phyloP scores from a whole-genome alignment of 2,329 filamentous ascomycete species.

The Calonectria montana region DNA sequence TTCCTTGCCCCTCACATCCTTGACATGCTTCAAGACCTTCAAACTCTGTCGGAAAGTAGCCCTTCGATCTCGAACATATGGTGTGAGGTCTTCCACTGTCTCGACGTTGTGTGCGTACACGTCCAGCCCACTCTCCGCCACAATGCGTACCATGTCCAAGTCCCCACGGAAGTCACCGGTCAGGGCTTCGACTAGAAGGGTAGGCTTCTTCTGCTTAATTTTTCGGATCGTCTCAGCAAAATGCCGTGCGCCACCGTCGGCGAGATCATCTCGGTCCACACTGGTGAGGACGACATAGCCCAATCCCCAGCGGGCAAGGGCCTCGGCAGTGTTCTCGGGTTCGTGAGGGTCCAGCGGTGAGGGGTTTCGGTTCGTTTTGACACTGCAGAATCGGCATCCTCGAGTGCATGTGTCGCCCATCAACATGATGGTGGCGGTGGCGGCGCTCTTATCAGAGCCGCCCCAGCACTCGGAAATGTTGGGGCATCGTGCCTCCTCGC shows the following conservation, averaged over 20 bases:
- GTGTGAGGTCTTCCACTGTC: slow-evolving; percentile 91
- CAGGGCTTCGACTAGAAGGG: slow-evolving; percentile 83
- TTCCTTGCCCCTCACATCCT: slow-evolving; percentile 74
- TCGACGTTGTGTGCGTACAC: slow-evolving; percentile 98
- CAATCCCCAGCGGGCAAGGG: slow-evolving; percentile 89
- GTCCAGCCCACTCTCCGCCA: slow-evolving; percentile 89
- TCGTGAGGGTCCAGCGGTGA: slow-evolving; percentile 92
- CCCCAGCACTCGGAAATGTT: slow-evolving; percentile 99
- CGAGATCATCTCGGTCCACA: slow-evolving; percentile 93
- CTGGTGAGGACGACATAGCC: slow-evolving; percentile 95
- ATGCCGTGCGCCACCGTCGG: slow-evolving; percentile 88
- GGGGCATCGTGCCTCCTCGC: slow-evolving; percentile 95
- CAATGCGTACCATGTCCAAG: slow-evolving; percentile 84
- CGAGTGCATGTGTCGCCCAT: slow-evolving; percentile 99
- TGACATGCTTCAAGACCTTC: slow-evolving; percentile 82
- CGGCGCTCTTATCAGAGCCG: slow-evolving; percentile 85
- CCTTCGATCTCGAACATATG: slow-evolving; percentile 87
- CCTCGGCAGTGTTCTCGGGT: slow-evolving; percentile 96
- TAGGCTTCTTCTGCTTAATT: slow-evolving; percentile 87
- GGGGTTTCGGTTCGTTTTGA: slow-evolving; percentile 85
- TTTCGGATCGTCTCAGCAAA: slow-evolving; percentile 94
- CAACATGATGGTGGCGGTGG: slow-evolving; percentile 98
- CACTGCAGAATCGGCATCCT: slow-evolving; percentile 95
- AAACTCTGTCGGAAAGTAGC: slow-evolving; percentile 91
- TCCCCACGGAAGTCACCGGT: slow-evolving; percentile 91